Base-by-base conservation (phyloP, 768 basidiomycete genomes). In the Tricholoma furcatifolium region DNA sequence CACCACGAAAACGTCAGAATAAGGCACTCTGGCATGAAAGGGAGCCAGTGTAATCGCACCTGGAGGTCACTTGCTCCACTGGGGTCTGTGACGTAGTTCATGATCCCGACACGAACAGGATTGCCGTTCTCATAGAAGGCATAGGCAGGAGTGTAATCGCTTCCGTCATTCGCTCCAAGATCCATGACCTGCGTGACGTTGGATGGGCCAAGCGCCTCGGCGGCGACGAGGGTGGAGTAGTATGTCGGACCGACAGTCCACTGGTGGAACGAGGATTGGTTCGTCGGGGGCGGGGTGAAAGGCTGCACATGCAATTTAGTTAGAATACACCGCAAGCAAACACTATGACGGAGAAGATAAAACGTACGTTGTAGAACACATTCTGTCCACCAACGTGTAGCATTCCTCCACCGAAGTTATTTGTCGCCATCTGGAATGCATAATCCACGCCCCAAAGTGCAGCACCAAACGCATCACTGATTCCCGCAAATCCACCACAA, bases 161-260 rank as follows among this genome's bases (percentile, higher is more conserved):
- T 81, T 9, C 70, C 76, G 43, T 56, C 60, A 58, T 82, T 83
- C 30, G 76, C 74, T 27, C 67, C 62, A 27, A 92, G 72, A 64
- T 92, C 90, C 27, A 87, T 63, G 10, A 92, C 77, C 54, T 81
- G 86, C 0, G 84, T 77, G 0, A 64, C 66, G 65, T 86, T 85
- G 8, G 80, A 77, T 17, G 78, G 67, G 18, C 87, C 87, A 18
- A 92, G 70, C 1, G 76, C 75, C 65, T 93, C 90, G 2, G 88
- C 84, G 55, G 87, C 72, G 55, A 82, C 76, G 6, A 93, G 72
- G 3, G 84, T 78, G 1, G 88, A 78, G 66, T 91, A 93, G 71
- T 88, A 91, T 45, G 86, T 73, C 0, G 89, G 82, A 0, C 87
- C 88, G 39, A 91, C 73, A 0, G 87, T 87, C 89, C 88, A 92